These are phyloP conservation scores for Stephania japonica DNA, from an alignment of 164 flowering plant genomes.

Conservation along the genomic window DNA sequence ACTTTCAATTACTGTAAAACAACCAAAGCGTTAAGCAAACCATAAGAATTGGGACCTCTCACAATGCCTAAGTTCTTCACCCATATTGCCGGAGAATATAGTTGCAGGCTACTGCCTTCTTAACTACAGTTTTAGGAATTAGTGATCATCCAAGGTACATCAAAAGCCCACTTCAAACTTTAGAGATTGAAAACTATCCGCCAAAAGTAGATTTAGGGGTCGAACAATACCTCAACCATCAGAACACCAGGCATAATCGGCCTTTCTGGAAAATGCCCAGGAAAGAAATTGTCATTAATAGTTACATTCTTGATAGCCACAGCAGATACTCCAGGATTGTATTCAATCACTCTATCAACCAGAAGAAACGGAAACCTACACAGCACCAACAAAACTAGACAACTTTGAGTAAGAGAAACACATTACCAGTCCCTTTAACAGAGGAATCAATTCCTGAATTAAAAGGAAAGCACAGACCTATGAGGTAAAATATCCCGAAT, in stretches of 20 bases:
- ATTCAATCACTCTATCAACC: slow-evolving; percentile 92
- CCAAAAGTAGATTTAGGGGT: not conserved
- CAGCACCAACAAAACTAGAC: not conserved
- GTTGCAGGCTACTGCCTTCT: too few relatives aligned
- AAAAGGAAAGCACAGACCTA: slow-evolving; percentile 35
- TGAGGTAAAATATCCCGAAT: slow-evolving; percentile 87
- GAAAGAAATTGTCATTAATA: slow-evolving; percentile 91
- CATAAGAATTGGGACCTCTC: not conserved
- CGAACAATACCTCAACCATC: slow-evolving; percentile 78
- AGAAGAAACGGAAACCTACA: slow-evolving; percentile 88
- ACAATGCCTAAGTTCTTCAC: not conserved
- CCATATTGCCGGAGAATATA: not conserved
- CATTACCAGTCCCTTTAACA: not conserved
- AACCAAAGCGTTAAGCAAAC: not conserved
- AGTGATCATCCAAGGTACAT: too few relatives aligned
- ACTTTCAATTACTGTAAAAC: too few relatives aligned
- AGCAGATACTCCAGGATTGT: slow-evolving; percentile 85
- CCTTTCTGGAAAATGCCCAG: slow-evolving; percentile 97
- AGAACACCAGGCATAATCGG: slow-evolving; percentile 99
- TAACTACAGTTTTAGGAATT: too few relatives aligned
- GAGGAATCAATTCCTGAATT: not conserved
- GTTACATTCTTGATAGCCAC: slow-evolving; percentile 96
- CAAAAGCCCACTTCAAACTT: too few relatives aligned
- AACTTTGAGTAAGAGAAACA: not conserved
- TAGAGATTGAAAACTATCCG: too few relatives aligned